Evolutionary conservation across 371 early-diverging fungal species (phyloP).

Genomic region (Parasitella parasitica): DNA sequence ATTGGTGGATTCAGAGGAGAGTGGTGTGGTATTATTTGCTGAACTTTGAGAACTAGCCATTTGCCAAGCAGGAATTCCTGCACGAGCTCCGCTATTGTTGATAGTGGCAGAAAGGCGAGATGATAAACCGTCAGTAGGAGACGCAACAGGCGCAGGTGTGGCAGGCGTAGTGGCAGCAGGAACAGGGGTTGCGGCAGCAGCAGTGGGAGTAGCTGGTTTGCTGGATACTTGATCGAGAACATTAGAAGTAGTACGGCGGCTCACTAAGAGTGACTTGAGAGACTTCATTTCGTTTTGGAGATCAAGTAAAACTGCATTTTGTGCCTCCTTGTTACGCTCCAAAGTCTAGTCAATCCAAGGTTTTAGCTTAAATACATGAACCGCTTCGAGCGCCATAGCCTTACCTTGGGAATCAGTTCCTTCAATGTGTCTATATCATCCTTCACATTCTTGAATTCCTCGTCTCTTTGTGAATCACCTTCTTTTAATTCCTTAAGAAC

Average conservation of each 20-base stretch:
- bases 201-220: constrained; percentile 26
- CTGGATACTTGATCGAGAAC: constrained; percentile 34
- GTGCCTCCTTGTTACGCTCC: constrained; percentile 74
- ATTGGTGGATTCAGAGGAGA: neutral
- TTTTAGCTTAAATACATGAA: neutral
- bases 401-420: constrained; percentile 77
- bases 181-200: constrained; percentile 5
- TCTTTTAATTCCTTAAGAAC: constrained; percentile 69
- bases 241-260: constrained; percentile 55
- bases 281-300: constrained; percentile 92
- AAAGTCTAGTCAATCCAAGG: constrained; percentile 52
- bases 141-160: constrained; percentile 3
- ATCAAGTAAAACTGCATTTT: constrained; percentile 71
- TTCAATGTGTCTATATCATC: constrained; percentile 79
- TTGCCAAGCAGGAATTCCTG: constrained; percentile 81
- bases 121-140: constrained; percentile 35
- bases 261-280: constrained; percentile 83
- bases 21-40: constrained; percentile 5
- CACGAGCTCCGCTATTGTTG: constrained; percentile 20
- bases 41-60: constrained; percentile 45
- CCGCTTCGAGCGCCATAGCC: neutral
- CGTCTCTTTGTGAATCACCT: constrained; percentile 69
- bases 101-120: constrained; percentile 39
- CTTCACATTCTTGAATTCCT: constrained; percentile 71
- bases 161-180: neutral